Conservation (phyloP, 257 asterid genomes). For the Solanum infundibuliforme region DNA sequence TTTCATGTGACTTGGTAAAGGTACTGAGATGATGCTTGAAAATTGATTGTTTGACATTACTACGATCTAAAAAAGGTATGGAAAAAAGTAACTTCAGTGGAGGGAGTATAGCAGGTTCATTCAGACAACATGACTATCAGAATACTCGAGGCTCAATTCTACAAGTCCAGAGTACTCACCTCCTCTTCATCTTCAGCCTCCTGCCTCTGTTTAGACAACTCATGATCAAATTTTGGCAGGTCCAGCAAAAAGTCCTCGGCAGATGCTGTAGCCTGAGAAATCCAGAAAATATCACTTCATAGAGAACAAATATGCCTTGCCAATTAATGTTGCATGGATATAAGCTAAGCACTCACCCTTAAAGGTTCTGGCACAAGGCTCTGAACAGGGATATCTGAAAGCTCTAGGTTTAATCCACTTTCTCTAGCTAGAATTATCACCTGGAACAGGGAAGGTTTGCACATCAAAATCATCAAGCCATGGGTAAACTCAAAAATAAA, state of each 20-base stretch:
- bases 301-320: background rate
- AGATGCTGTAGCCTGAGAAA: conserved; percentile 49
- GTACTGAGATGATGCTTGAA: background rate
- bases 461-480: background rate
- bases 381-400: conserved; percentile 71
- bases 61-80: background rate
- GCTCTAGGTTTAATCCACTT: conserved; percentile 72
- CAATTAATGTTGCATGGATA: background rate
- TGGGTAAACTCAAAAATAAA: background rate
- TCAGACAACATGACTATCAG: background rate
- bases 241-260: conserved; percentile 65
- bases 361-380: conserved; percentile 81
- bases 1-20: background rate
- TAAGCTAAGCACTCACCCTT: conserved; percentile 33
- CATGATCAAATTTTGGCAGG: conserved; percentile 67
- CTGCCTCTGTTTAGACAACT: conserved; percentile 56
- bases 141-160: background rate
- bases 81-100: background rate
- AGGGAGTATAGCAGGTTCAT: background rate
- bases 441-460: conserved; percentile 30
- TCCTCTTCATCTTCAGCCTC: conserved; percentile 87
- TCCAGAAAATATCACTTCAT: conserved; percentile 13
- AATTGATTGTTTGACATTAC: background rate
- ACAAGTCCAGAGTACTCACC: conserved; percentile 35
- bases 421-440: conserved; percentile 97